A percentile compares a stretch with the other conserved stretches of the same genome.
Conservation (phyloP, 164 flowering plant genomes). For the Echeveria elegans region DNA sequence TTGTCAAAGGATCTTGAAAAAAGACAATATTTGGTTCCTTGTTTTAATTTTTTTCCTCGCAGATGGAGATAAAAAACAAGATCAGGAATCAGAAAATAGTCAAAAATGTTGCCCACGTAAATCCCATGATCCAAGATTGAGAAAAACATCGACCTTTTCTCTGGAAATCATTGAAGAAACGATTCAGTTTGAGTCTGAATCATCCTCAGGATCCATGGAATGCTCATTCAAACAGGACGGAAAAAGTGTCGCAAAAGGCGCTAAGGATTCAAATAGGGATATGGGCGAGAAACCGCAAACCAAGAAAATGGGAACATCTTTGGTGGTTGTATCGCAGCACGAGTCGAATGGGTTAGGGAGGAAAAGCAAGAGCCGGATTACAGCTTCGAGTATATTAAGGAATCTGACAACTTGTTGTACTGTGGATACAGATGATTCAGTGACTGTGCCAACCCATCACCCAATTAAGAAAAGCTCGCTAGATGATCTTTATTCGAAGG, state of each 20-base stretch:
- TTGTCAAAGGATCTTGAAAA: not conserved
- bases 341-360: not conserved
- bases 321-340: not conserved
- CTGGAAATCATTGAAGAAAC: not conserved
- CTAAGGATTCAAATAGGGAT: not conserved
- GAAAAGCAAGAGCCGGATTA: slow-evolving; percentile 27
- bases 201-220: slow-evolving; percentile 6
- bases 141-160: not conserved
- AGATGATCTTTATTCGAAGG: not conserved
- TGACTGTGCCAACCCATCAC: slow-evolving; percentile 15
- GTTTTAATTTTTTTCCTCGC: not conserved
- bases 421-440: slow-evolving; percentile 40
- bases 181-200: slow-evolving; percentile 1
- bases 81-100: not conserved
- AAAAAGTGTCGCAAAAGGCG: not conserved
- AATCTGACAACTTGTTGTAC: slow-evolving; percentile 42
- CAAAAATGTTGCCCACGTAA: not conserved
- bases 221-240: not conserved
- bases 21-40: not conserved
- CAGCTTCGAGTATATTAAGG: slow-evolving; percentile 25
- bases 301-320: not conserved
- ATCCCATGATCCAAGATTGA: not conserved
- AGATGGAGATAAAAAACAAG: not conserved
- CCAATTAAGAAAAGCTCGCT: slow-evolving; percentile 7
- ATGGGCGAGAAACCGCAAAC: not conserved